Conservation (phyloP, 1,139 yeast species). For the Debaryomycetaceae sp. region DNA sequence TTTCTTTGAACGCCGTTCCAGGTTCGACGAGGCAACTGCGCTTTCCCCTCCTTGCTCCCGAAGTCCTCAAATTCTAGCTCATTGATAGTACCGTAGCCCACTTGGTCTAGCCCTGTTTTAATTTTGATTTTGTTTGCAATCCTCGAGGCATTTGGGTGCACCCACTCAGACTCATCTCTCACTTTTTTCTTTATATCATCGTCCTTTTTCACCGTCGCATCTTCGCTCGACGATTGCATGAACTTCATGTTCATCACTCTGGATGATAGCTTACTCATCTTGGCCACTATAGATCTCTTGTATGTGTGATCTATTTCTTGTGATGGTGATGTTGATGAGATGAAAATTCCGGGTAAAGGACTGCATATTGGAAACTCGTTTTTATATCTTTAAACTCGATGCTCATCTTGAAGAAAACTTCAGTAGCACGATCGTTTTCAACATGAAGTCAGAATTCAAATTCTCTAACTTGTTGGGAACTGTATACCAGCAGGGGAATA, state of each 20-base stretch:
- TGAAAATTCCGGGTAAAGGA: constrained; percentile 2
- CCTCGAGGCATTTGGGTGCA: constrained; percentile 32
- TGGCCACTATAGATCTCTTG: not conserved
- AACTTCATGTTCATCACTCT: constrained; percentile 72
- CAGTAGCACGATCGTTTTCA: not conserved
- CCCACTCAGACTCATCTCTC: constrained; percentile 64
- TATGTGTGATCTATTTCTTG: not conserved
- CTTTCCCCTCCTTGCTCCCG: constrained; percentile 9
- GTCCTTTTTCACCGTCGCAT: constrained; percentile 26
- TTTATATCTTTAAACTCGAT: constrained; percentile 1
- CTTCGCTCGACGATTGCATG: constrained; percentile 36
- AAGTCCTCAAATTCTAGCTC: constrained; percentile 13
- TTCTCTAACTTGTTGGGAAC: constrained; percentile 91
- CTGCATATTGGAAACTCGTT: constrained; percentile 2
- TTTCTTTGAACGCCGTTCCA: constrained; percentile 19
- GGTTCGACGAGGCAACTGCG: constrained; percentile 17
- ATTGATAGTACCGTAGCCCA: constrained; percentile 50
- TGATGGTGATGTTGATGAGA: not conserved
- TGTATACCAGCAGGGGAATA: constrained; percentile 87
- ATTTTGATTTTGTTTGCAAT: constrained; percentile 20
- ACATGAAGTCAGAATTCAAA: constrained; percentile 48
- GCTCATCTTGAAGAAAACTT: constrained; percentile 1
- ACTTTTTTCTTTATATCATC: constrained; percentile 37
- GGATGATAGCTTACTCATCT: constrained; percentile 51
- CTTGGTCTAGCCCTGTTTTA: constrained; percentile 24